Evolutionary conservation across 2,329 filamentous ascomycete species (phyloP).

Genomic region (Fusarium sp.): DNA sequence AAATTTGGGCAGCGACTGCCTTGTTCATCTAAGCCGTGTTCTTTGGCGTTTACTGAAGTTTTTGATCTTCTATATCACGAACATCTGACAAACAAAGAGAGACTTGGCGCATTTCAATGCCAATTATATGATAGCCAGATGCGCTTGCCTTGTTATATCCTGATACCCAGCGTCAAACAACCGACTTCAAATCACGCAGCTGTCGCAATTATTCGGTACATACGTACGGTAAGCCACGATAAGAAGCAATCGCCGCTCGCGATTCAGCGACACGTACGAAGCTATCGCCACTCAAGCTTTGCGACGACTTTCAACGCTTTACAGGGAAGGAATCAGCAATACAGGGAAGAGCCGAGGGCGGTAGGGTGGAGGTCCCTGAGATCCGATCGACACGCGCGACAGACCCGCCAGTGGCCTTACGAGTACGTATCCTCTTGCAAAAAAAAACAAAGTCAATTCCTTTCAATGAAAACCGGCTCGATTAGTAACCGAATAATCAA

Average conservation of each 20-base stretch:
- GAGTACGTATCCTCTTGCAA: constrained; percentile 1
- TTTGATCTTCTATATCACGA: background rate
- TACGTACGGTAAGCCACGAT: constrained; percentile 4
- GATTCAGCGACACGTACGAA: constrained; percentile 29
- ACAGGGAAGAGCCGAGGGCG: constrained; percentile 41
- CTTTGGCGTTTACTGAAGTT: background rate
- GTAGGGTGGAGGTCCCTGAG: constrained; percentile 46
- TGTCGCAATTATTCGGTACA: background rate
- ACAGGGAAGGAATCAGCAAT: constrained; percentile 35
- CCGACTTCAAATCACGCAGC: background rate
- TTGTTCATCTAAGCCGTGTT: background rate
- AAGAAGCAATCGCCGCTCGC: constrained; percentile 19
- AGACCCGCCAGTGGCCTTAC: constrained; percentile 33
- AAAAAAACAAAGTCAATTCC: constrained; percentile 41
- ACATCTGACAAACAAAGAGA: background rate
- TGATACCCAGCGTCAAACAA: background rate
- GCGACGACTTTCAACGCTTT: constrained; percentile 12
- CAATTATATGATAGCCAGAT: background rate
- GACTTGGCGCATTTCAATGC: background rate
- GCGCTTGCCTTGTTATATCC: background rate
- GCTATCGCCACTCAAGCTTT: constrained; percentile 39
- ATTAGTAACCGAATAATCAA: background rate
- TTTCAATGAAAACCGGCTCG: background rate
- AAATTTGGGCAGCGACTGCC: background rate
- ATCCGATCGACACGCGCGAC: constrained; percentile 46